A percentile compares a stretch with the other conserved stretches of the same genome.
Conservation (phyloP, 768 basidiomycete genomes). For the Pisolithus orientalis region DNA sequence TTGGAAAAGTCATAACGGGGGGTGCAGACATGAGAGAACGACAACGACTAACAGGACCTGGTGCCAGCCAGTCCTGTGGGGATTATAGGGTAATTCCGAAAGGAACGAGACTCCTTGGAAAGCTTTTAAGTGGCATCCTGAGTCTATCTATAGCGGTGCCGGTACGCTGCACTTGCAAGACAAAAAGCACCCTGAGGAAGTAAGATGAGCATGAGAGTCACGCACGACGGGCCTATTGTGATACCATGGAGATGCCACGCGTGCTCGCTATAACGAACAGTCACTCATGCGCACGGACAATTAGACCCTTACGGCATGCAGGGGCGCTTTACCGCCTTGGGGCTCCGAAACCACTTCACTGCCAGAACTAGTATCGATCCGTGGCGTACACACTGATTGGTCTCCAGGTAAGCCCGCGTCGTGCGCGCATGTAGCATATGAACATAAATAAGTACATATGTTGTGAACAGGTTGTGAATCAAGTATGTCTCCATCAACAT, state of each 20-base stretch:
- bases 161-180: constrained; percentile 4
- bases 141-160: not conserved
- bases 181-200: constrained; percentile 14
- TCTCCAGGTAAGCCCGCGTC: too few relatives aligned
- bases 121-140: constrained; percentile 17
- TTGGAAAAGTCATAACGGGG: constrained; percentile 20
- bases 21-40: constrained; percentile 10
- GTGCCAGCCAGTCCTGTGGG: constrained; percentile 20
- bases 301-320: constrained; percentile 7
- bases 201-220: not conserved
- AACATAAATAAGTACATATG: not conserved
- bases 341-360: too few relatives aligned
- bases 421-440: too few relatives aligned
- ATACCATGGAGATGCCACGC: constrained; percentile 19
- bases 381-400: too few relatives aligned
- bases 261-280: not conserved
- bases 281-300: constrained; percentile 12
- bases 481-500: not conserved
- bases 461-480: not conserved
- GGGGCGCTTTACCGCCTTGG: too few relatives aligned
- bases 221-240: constrained; percentile 20
- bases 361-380: too few relatives aligned
- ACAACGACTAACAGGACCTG: constrained; percentile 17
- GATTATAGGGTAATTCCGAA: constrained; percentile 13
- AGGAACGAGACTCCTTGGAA: not conserved